A percentile compares a stretch with the other conserved stretches of the same genome.
Evolutionary conservation across 2,329 filamentous ascomycete genomes (phyloP).

Genomic region (Penicillium psychrosexuale): DNA sequence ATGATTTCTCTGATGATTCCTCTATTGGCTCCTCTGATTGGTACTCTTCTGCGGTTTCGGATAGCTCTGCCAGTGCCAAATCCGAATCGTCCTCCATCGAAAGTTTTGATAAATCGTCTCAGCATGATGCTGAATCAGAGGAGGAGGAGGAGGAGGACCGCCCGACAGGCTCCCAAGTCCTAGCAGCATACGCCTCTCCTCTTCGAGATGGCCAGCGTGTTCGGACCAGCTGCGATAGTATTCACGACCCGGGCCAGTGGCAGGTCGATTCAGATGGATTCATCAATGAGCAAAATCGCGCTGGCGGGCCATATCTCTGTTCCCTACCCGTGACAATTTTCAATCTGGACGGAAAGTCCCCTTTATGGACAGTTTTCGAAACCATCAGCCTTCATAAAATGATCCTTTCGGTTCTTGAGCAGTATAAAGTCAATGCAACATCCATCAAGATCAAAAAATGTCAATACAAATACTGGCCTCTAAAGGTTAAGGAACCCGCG

Average conservation of each 20-base stretch:
- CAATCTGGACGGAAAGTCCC: not conserved
- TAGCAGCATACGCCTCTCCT: not conserved
- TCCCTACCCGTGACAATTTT: not conserved
- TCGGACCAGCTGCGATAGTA: not conserved
- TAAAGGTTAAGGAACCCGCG: not conserved
- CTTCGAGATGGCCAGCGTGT: not conserved
- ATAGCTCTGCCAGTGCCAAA: too few species aligned
- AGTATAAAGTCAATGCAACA: not conserved
- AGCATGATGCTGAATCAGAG: not conserved
- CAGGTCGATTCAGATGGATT: not conserved
- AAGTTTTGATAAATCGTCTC: too few species aligned
- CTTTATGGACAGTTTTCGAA: not conserved
- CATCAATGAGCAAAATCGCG: not conserved
- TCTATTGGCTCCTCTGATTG: too few species aligned
- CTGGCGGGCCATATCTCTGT: not conserved
- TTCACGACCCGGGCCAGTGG: not conserved
- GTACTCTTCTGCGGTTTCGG: too few species aligned
- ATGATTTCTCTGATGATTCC: too few species aligned
- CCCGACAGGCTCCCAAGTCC: not conserved
- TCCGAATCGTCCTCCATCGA: not conserved
- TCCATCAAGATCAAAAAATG: not conserved
- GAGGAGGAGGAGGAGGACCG: not conserved
- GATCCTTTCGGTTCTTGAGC: not conserved
- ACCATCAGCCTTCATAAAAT: not conserved
- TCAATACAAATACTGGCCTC: too few species aligned